phyloP scores from a whole-genome alignment of 371 early-diverging fungal genomes.

The Dinochytrium kinnereticum region DNA sequence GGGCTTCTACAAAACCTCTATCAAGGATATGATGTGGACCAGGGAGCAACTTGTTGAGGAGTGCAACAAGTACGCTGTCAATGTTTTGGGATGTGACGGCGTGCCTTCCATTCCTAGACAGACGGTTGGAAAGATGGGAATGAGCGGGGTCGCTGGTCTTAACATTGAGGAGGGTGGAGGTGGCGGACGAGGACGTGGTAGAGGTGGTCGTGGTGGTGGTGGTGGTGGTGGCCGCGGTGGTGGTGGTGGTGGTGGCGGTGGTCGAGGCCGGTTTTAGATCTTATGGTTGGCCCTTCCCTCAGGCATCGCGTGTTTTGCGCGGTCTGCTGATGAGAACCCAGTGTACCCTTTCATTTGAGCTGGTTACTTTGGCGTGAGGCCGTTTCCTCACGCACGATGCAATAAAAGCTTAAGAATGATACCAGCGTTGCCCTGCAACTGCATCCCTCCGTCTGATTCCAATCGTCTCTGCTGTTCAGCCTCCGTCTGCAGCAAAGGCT shows the following conservation, averaged over 20 bases:
- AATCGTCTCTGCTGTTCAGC: too few species aligned
- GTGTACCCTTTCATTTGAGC: too few species aligned
- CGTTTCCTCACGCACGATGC: too few species aligned
- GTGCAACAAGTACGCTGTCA: constrained; percentile 21
- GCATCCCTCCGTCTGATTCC: too few species aligned
- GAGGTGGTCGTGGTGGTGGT: constrained; percentile 16
- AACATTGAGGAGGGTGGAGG: constrained; percentile 10
- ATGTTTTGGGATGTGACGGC: constrained; percentile 14
- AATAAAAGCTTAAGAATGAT: too few species aligned
- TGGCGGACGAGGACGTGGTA: neutral
- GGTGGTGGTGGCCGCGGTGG: neutral
- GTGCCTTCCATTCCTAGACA: constrained; percentile 22
- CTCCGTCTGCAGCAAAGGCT: neutral
- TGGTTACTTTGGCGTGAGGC: too few species aligned
- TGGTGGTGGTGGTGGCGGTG: constrained; percentile 9
- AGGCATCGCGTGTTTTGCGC: too few species aligned
- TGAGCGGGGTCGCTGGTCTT: constrained; percentile 31
- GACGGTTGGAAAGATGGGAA: constrained; percentile 39
- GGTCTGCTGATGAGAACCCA: too few species aligned
- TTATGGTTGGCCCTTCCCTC: too few species aligned
- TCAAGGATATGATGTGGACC: constrained; percentile 15
- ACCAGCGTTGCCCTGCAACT: too few species aligned
- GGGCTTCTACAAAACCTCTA: constrained; percentile 28
- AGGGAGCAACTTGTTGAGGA: constrained; percentile 26
- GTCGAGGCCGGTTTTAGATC: too few species aligned